Base-by-base conservation (phyloP, 202 grass and related monocot genomes). In the Carex arenaria region DNA sequence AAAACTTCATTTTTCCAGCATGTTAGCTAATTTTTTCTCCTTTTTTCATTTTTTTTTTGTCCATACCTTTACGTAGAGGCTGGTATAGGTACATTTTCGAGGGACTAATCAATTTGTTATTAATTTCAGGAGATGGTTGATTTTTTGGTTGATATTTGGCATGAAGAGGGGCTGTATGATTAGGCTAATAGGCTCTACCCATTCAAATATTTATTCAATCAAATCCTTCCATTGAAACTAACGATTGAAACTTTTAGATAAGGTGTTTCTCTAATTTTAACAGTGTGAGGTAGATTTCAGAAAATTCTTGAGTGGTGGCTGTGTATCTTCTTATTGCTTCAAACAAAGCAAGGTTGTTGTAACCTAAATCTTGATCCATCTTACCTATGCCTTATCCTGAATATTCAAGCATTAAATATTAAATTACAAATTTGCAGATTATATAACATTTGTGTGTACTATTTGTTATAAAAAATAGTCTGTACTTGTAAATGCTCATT, bases 121-220 rank as follows among this genome's bases (percentile, higher is more conserved):
- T 80, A 67, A 82, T 31, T 71, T 74, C 84, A 97, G 94, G 92
- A 97, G 67, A 97, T 97, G 94, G 90, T 97, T 26, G 94, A 97
- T 88, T 97, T 97, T 89, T 90, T 97, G 88, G 94, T 94, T 1
- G 92, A 97, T 78, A 71, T 92, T 65, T 97, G 92, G 92, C 90
- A 94, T 72, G 94, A 97, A 86, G 92, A 94, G 85, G 94, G 92
- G 56, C 81, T 94, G 9, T 94, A 85, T 28, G 90, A 97, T 89
- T 97, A 97, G 84, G 32, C 51, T 80, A 94, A 88, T 97, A 97
- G 84, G 32, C 62, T 85, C 31, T 54, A 61, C 56, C 4, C 9
- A 13, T 62, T 64, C 22, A 61, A 82, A 80, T 45, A n/a, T 52
- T 64, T 47, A 64, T 82, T 65, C 63, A 57, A 57, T 82, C 65